Conservation (phyloP, 2,329 filamentous ascomycete species). For the Aspergillus glaucus region DNA sequence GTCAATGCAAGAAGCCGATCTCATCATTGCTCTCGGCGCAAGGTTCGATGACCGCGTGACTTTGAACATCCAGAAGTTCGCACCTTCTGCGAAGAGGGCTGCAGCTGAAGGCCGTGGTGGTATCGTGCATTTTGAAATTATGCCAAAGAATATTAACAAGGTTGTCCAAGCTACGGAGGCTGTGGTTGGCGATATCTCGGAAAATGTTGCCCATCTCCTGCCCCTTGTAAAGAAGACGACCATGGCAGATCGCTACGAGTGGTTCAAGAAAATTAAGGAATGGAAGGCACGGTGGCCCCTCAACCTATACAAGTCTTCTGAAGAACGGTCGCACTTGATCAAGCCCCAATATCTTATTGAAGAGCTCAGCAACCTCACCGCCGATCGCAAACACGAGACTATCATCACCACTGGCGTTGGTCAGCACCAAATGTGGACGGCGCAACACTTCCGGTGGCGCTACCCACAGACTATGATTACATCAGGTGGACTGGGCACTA, state of each 20-base stretch:
- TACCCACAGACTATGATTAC: slow-evolving; percentile 88
- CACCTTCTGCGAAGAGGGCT: slow-evolving; percentile 74
- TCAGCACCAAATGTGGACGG: slow-evolving; percentile 97
- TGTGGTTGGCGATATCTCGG: slow-evolving; percentile 76
- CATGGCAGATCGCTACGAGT: slow-evolving; percentile 60
- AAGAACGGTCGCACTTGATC: slow-evolving; percentile 71
- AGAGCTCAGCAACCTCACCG: slow-evolving; percentile 73
- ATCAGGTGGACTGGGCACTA: slow-evolving; percentile 84
- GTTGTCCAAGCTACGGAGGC: slow-evolving; percentile 89
- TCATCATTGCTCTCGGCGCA: slow-evolving; percentile 84
- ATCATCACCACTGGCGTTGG: slow-evolving; percentile 88
- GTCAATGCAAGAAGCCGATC: slow-evolving; percentile 88
- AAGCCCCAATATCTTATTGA: slow-evolving; percentile 88
- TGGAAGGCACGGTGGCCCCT: slow-evolving; percentile 89
- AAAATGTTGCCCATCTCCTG: slow-evolving; percentile 66
- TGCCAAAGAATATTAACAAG: slow-evolving; percentile 99
- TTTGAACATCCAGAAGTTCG: slow-evolving; percentile 69
- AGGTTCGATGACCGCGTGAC: slow-evolving; percentile 94
- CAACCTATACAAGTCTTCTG: slow-evolving; percentile 45
- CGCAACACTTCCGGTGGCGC: slow-evolving; percentile 88
- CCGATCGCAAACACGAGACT: slow-evolving; percentile 67
- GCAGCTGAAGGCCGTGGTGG: slow-evolving; percentile 75
- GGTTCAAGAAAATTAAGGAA: slow-evolving; percentile 75
- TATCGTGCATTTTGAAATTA: slow-evolving; percentile 91
- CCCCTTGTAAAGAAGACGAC: slow-evolving; percentile 55